These are phyloP conservation scores for Paecilomyces variotii DNA, from an alignment of 2,329 filamentous ascomycete genomes.

Conservation along the genomic window DNA sequence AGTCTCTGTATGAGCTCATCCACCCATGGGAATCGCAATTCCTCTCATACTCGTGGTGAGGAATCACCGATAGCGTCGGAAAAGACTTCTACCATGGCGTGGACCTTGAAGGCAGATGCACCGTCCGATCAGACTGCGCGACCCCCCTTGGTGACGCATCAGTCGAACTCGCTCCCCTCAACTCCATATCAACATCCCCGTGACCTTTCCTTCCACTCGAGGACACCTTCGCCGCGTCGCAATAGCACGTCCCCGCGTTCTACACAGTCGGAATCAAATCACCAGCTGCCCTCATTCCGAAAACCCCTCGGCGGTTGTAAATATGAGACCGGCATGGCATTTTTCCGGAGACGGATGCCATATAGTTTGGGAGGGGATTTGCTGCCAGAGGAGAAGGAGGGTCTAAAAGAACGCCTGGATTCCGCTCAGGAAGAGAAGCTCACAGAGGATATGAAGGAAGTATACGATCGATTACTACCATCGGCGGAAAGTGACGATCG, in stretches of 20 bases:
- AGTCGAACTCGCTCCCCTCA: slow-evolving; percentile 86
- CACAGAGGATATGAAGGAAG: slow-evolving; percentile 71
- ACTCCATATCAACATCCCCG: slow-evolving; percentile 85
- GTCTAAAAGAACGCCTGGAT: slow-evolving; percentile 61
- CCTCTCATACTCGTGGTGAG: slow-evolving; percentile 32
- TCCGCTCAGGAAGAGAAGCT: slow-evolving; percentile 67
- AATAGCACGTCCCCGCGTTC: slow-evolving; percentile 80
- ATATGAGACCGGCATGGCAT: slow-evolving; percentile 79
- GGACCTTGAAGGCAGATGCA: slow-evolving; percentile 28
- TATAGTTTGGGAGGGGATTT: slow-evolving; percentile 81
- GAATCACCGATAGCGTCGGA: slow-evolving; percentile 35
- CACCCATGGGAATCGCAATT: slow-evolving; percentile 35
- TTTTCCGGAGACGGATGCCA: slow-evolving; percentile 77
- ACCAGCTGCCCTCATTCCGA: slow-evolving; percentile 60
- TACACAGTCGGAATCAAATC: slow-evolving; percentile 80
- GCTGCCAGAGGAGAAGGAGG: slow-evolving; percentile 60
- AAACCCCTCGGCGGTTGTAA: slow-evolving; percentile 65
- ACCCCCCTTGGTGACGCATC: slow-evolving; percentile 48
- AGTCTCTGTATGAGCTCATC: slow-evolving; percentile 35
- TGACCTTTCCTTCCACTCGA: slow-evolving; percentile 71
- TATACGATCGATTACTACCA: slow-evolving; percentile 80
- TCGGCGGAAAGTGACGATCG: slow-evolving; percentile 70
- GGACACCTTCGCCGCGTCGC: slow-evolving; percentile 69
- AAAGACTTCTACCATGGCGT: slow-evolving; percentile 34
- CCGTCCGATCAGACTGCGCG: slow-evolving; percentile 33